Base-by-base conservation (phyloP, 495 filamentous ascomycete genomes). In the Achaetomiella virescens region DNA sequence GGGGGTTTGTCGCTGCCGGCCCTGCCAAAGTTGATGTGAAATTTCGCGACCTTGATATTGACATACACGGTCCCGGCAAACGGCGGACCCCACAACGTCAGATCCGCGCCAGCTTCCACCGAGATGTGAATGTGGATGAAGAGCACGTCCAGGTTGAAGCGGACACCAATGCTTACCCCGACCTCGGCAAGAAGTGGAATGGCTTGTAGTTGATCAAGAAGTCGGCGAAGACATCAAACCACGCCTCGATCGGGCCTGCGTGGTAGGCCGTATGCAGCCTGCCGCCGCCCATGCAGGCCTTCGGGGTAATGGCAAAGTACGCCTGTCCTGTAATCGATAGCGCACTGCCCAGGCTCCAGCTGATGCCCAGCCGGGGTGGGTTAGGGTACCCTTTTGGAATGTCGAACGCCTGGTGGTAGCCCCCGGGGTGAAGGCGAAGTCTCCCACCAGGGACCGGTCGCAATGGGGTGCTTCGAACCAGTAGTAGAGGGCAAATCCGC, bases 391-490 rank as follows among this genome's bases (percentile, higher is more conserved):
- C 52, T 0, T 24, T 2, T 0, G 78, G 78, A 0, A 38, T 22
- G 14, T 53, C 50, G 63, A 67, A 83, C 0, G 66, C 65, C 0
- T 20, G 66, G 61, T 81, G 75, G 57, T 76, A 81, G 8, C 79
- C 79, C 15, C 80, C 79, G 9, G 81, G 8, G 74, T 75, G 55
- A 82, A 78, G 11, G 81, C 78, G 55, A 66, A 81, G 55, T 82
- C 72, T 8, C 78, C 80, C 9, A 9, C 27, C 27, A 31, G 27
- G 27, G 27, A n/a, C n/a, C 27, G 9, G 27, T 31, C 5, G 27
- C 27, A 31, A 4, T 45, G 21, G 0, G 21, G 22, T 2, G 18
- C 42, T 7, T 7, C 42, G 57, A 79, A 81, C 78, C 78, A 82
- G 41, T 61, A 70, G 41, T 58, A 70, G 14, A 81, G 56, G 0